phyloP scores from a whole-genome alignment of 345 rosid species.

The Bruguiera parviflora region DNA sequence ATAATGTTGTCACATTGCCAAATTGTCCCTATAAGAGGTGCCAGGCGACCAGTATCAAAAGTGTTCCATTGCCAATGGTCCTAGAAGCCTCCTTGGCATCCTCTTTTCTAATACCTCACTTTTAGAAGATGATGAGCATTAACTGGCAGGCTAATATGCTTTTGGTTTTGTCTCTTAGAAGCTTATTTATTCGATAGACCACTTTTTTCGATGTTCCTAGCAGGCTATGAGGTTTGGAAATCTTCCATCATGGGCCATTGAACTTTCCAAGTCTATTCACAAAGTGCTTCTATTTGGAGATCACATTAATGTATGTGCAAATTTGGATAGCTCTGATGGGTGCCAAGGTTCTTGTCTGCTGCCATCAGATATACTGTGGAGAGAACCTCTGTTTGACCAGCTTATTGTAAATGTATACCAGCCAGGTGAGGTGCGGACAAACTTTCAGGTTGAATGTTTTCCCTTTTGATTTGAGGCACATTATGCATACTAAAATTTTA shows the following conservation, averaged over 20 bases:
- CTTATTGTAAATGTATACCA: constrained; percentile 72
- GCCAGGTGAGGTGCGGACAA: constrained; percentile 73
- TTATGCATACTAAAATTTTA: too few species aligned
- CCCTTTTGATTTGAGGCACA: too few species aligned
- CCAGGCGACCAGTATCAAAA: too few species aligned
- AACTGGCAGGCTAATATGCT: too few species aligned
- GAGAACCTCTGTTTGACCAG: constrained; percentile 83
- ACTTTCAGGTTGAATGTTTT: not conserved
- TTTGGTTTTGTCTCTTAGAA: not conserved
- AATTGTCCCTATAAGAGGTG: too few species aligned
- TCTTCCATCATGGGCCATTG: constrained; percentile 74
- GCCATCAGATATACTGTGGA: constrained; percentile 57
- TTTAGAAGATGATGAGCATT: too few species aligned
- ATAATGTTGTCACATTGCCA: too few species aligned
- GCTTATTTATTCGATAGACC: not conserved
- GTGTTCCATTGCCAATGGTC: too few species aligned
- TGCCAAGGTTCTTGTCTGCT: constrained; percentile 24
- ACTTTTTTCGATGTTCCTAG: not conserved
- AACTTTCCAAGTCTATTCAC: constrained; percentile 50
- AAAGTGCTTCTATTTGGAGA: constrained; percentile 39
- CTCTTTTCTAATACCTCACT: too few species aligned
- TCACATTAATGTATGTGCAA: constrained; percentile 22
- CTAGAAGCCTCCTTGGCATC: too few species aligned
- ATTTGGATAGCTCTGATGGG: constrained; percentile 4
- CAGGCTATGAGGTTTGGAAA: constrained; percentile 95